Base-by-base conservation (phyloP, 768 basidiomycete species). In the Mycena vulgaris region DNA sequence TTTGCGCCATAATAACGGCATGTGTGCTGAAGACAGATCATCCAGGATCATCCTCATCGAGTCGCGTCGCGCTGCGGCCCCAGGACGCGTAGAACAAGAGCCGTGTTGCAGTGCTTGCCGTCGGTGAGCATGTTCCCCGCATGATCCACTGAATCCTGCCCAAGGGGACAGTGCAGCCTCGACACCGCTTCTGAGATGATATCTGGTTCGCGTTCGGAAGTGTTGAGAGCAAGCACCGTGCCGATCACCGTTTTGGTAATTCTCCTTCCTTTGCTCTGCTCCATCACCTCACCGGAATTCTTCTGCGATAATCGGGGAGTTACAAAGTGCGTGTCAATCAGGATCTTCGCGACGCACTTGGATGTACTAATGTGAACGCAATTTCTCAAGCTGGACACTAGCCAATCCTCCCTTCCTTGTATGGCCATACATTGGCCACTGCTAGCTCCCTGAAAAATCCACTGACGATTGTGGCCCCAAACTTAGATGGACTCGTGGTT, bases 101-200 rank as follows among this genome's bases (percentile, higher is more conserved):
- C 37, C 47, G 56, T 47, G 37, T 23, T 52, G 39, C 17, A 25
- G 40, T 35, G 31, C 42, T 68, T 42, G 31, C 53, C 60, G 47
- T 27, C 52, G 60, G 66, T 68, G 56, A 48, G 58, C 53, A 58
- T 58, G 25, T 69, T 69, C 68, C 62, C 27, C 56, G 45, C 49
- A 39, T 53, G 68, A 69, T 69, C 68, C 68, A 23, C 68, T 68
- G 37, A 52, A 67, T n/a, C 35, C 31, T 63, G 61, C 47, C 42
- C 19, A 28, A 51, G 52, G 37, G 17, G 62, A 59, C 62, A 58
- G 10, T 42, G 40, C 40, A 27, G 45, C 42, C 42, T 9, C 6
- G 42, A 47, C 63, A 57, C 5, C 21, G 42, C 33, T 66, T 66
- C 64, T 37, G 27, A 40, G 40, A 37, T n/a, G 39, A 42, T 57